Percentiles rank a stretch among this genome's conserved stretches.
These are phyloP conservation scores for Metarhizium anisopliae DNA, from an alignment of 2,329 filamentous ascomycete species.

Conservation along the genomic window DNA sequence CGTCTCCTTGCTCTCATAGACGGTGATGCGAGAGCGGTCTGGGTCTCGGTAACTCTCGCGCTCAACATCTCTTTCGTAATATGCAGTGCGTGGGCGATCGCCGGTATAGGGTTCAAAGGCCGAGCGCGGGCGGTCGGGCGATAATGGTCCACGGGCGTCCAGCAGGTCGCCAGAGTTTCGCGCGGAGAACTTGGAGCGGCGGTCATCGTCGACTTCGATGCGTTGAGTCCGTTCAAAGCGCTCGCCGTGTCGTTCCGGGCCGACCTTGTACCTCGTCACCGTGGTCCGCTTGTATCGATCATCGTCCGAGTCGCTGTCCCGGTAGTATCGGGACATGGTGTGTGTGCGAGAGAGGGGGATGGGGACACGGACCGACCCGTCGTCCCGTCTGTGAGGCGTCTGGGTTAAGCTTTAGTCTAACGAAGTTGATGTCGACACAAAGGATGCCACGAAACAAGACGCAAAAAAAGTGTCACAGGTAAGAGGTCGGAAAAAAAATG, in stretches of 20 bases:
- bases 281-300: slow-evolving; percentile 37
- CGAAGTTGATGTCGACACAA: not conserved
- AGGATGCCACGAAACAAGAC: not conserved
- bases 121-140: slow-evolving; percentile 43
- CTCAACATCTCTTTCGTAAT: slow-evolving; percentile 38
- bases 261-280: slow-evolving; percentile 45
- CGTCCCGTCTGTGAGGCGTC: slow-evolving; percentile 5
- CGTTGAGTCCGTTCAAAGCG: slow-evolving; percentile 29
- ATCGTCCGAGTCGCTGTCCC: slow-evolving; percentile 31
- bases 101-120: slow-evolving; percentile 32
- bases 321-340: slow-evolving; percentile 24
- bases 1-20: slow-evolving; percentile 23
- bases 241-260: slow-evolving; percentile 29
- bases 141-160: slow-evolving; percentile 29
- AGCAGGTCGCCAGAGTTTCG: slow-evolving; percentile 31
- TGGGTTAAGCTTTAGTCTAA: slow-evolving; percentile 3
- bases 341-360: slow-evolving; percentile 6
- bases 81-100: slow-evolving; percentile 27
- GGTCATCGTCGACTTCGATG: slow-evolving; percentile 36
- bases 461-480: not conserved
- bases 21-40: slow-evolving; percentile 21
- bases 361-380: slow-evolving; percentile 7
- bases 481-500: not conserved
- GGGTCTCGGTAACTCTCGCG: slow-evolving; percentile 20
- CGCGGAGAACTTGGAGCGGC: slow-evolving; percentile 34